phyloP scores from a whole-genome alignment of 768 basidiomycete genomes.

The Hysterangium stoloniferum region DNA sequence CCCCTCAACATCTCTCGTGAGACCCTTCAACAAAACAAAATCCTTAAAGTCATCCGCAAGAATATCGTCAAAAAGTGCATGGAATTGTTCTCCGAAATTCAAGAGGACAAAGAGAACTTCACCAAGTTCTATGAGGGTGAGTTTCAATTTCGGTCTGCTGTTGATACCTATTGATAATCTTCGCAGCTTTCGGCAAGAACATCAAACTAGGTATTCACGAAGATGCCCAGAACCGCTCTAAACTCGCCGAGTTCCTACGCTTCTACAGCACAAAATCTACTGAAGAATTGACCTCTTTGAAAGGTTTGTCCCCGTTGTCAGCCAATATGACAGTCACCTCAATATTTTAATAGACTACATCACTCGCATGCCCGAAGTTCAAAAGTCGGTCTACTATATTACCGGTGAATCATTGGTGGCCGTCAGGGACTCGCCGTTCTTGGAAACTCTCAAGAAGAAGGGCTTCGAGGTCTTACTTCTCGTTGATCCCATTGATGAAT shows the following conservation, averaged over 20 bases:
- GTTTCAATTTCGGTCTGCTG: background rate
- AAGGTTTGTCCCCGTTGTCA: constrained; percentile 47
- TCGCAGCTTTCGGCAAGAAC: constrained; percentile 97
- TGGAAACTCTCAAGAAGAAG: constrained; percentile 99
- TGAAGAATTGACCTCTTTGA: constrained; percentile 90
- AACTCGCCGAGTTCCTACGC: constrained; percentile 97
- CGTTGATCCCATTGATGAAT: constrained; percentile 98
- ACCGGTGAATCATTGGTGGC: constrained; percentile 95
- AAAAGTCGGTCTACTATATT: constrained; percentile 99
- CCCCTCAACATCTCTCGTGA: constrained; percentile 99
- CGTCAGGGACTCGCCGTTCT: constrained; percentile 93
- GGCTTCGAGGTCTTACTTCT: constrained; percentile 97
- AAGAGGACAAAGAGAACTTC: constrained; percentile 99
- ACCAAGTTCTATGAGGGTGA: constrained; percentile 71
- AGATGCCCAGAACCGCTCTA: constrained; percentile 97
- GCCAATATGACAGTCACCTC: background rate
- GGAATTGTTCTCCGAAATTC: constrained; percentile 91
- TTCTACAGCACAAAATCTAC: constrained; percentile 93
- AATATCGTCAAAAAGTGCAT: constrained; percentile 98
- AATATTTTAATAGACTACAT: constrained; percentile 70
- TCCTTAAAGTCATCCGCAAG: constrained; percentile 99
- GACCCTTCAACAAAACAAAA: constrained; percentile 99
- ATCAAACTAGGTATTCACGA: constrained; percentile 99
- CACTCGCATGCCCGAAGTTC: constrained; percentile 97
- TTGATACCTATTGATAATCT: background rate